Base-by-base conservation (phyloP, 2,329 filamentous ascomycete species). In the Botryotinia convoluta region DNA sequence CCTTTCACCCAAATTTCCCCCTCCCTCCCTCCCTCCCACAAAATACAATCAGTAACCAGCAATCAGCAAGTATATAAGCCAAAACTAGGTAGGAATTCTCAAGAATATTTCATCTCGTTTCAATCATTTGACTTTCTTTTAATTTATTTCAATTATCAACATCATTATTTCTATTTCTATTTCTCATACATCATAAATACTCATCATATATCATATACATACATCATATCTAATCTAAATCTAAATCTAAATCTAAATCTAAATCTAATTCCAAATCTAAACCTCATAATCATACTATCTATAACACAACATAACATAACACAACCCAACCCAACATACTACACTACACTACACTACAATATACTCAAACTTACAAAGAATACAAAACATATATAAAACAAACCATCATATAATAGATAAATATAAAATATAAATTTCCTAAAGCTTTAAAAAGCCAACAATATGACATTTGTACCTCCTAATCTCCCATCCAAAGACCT, bases 381-480 rank as follows among this genome's bases (percentile, higher is more conserved):
- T 1, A 54, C n/a, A 2, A 54, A 18, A 54, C 14, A 29, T 14
- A 29, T 54, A 16, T 26, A 16, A 54, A 54, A n/a, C 26, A 0
- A 16, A 54, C 3, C 44, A 67, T 37, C 22, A 29, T 54, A 18
- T 67, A 39, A 54, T 29, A 67, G 20, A 9, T n/a, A 39, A 67
- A 39, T 35, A 39, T 71, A 18, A 45, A 51, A 63, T 44, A 39
- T 42, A 39, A 44, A 64, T 48, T 51, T 51, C 22, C 26, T 44
- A 39, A 39, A 71, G 37, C 45, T 42, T 44, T 3, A n/a, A 51
- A 16, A 62, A 39, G 59, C 35, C 26, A 59, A 60, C n/a, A 59
- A 71, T 69, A 57, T 57, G 20, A 71, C 69, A 44, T 59, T 72
- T 68, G 70, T 72, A 72, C 70, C 70, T 64, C 51, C n/a, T 54